These are phyloP conservation scores for Pseudogymnoascus verrucosus DNA, from an alignment of 2,329 filamentous ascomycete genomes.

Conservation along the genomic window DNA sequence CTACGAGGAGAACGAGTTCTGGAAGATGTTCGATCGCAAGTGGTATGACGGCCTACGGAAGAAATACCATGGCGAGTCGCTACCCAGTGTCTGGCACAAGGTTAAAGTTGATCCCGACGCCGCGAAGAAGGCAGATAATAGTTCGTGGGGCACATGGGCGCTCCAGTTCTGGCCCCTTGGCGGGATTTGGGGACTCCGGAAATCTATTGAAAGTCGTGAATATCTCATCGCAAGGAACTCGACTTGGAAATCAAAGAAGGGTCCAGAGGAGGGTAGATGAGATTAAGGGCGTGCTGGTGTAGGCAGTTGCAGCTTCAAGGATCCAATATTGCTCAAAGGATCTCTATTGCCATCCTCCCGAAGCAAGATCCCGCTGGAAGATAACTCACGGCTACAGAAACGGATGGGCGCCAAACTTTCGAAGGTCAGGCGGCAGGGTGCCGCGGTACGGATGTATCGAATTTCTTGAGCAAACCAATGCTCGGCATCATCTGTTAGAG, in stretches of 20 bases:
- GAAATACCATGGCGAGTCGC: constrained; percentile 53
- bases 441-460: too few species aligned
- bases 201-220: constrained; percentile 45
- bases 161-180: constrained; percentile 42
- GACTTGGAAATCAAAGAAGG: constrained; percentile 19
- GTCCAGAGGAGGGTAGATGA: neutral
- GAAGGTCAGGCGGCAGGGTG: neutral
- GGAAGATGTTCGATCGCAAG: constrained; percentile 49
- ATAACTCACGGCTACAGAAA: neutral
- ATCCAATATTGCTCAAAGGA: neutral
- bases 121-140: constrained; percentile 32
- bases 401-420: neutral
- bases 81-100: constrained; percentile 66
- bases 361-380: too few species aligned
- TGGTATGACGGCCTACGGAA: constrained; percentile 55
- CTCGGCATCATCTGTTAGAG: neutral
- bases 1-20: constrained; percentile 67
- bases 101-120: constrained; percentile 48
- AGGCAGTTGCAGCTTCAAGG: neutral
- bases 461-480: neutral
- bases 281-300: neutral
- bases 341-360: too few species aligned
- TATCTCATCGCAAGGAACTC: constrained; percentile 24
- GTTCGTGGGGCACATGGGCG: constrained; percentile 34
- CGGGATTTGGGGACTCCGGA: constrained; percentile 51